Evolutionary conservation across 306 rosid species (phyloP), one percentile per base, ranked within the genome.

Genomic region (Ziziphus jujuba): DNA sequence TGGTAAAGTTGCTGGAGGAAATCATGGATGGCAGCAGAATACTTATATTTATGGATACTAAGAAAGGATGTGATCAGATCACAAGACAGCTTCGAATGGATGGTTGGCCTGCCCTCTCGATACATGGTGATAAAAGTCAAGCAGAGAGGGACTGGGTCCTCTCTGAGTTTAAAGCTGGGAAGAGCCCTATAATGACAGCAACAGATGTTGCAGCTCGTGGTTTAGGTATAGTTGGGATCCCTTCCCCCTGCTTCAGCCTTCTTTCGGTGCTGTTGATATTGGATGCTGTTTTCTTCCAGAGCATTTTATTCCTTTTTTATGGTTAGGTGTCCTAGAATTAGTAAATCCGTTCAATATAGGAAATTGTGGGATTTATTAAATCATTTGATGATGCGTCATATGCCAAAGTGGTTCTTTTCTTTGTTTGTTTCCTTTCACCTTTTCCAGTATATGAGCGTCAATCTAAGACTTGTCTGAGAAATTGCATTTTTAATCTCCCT

Each of bases 81-180:
- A 93, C 99, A 15, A 76, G 96, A 61, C 96, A 90, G 77, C 99
- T 88, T 71, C 97, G 92, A 70, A 93, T 88, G 97, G 99, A 93
- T 85, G 99, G 97, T 58, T 90, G 99, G 99, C 99, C 97, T 23
- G 99, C 99, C 58, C 97, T 93, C 56, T 90, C 99, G 31, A 93
- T 90, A 75, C 99, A 93, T 66, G 99, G 99, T 59, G 96, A 93
- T 68, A 90, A 93, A 84, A 93, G 99, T 82, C 99, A 88, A 84
- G 97, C 97, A 55, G 99, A 93, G 84, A 90, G 99, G 73, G 97
- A 93, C 85, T 93, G 99, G 97, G 99, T 90, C 56, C 96, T 93
- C 61, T 93, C 96, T 22, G 97, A 93, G 82, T 93, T 93, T 73
- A 87, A 86, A 78, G 87, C 96, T 6, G 99, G 99, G 75, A 93